phyloP scores from a whole-genome alignment of 1,284 basidiomycete species.

The Microbotryum saponariae region DNA sequence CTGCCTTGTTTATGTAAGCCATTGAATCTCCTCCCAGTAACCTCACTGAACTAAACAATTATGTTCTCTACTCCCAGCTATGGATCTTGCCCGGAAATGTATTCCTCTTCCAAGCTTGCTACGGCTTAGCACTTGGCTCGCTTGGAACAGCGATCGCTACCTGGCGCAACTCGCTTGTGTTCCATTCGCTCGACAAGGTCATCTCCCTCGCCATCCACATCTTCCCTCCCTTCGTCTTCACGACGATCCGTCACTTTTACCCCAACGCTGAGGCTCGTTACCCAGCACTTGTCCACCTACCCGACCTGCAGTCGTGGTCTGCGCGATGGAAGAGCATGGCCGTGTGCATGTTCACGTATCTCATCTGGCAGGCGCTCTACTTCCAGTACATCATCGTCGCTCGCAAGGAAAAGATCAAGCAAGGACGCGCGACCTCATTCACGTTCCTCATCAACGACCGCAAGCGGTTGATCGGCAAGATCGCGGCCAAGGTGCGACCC shows the following conservation, averaged over 20 bases:
- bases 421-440: constrained; percentile 38
- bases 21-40: background rate
- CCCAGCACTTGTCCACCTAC: constrained; percentile 26
- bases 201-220: constrained; percentile 39
- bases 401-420: constrained; percentile 37
- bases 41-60: background rate
- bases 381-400: constrained; percentile 37
- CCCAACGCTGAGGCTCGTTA: constrained; percentile 30
- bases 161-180: constrained; percentile 40
- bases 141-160: constrained; percentile 38
- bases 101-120: constrained; percentile 37
- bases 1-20: constrained; percentile 31
- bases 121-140: constrained; percentile 37
- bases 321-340: constrained; percentile 27
- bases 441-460: constrained; percentile 38
- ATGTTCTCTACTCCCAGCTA: constrained; percentile 16
- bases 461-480: constrained; percentile 33
- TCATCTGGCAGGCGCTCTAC: constrained; percentile 37
- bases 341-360: constrained; percentile 32
- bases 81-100: constrained; percentile 35
- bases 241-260: constrained; percentile 33
- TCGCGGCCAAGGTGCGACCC: constrained; percentile 32
- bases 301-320: constrained; percentile 12
- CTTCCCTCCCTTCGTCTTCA: constrained; percentile 33
- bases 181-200: constrained; percentile 40